Evolutionary conservation across 108 stramenopile genomes (phyloP).

Genomic region (Mayamaea pseudoterrestris): DNA sequence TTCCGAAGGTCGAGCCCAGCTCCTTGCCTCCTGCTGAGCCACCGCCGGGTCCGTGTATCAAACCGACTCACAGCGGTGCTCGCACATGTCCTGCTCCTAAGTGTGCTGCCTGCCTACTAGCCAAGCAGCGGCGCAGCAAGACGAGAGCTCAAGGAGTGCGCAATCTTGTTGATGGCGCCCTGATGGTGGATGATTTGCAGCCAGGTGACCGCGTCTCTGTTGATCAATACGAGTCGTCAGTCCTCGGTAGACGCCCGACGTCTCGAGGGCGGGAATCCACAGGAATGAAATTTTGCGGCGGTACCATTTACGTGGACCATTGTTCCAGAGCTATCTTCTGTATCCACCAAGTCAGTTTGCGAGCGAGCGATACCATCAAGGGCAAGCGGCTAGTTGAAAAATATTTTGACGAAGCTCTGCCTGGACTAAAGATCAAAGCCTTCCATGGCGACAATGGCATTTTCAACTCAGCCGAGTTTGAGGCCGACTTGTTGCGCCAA

Average conservation of each 20-base stretch:
- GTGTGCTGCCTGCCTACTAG: too few species aligned
- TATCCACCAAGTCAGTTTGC: too few species aligned
- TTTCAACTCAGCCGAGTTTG: constrained; percentile 7
- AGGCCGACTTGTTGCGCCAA: background rate
- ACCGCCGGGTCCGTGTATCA: too few species aligned
- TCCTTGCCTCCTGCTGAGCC: too few species aligned
- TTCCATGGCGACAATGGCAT: constrained; percentile 21
- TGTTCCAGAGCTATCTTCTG: too few species aligned
- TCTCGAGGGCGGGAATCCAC: constrained; percentile 21
- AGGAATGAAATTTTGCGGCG: constrained; percentile 8
- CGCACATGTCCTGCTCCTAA: too few species aligned
- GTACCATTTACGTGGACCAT: constrained; percentile 21
- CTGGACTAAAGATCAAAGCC: constrained; percentile 5
- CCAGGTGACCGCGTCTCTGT: constrained; percentile 27
- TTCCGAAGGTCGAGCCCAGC: too few species aligned
- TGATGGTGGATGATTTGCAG: constrained; percentile 6
- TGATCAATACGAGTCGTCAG: constrained; percentile 17
- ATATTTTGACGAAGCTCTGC: too few species aligned
- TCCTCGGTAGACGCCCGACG: constrained; percentile 16
- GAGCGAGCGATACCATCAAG: too few species aligned
- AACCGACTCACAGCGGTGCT: too few species aligned
- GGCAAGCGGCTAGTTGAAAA: too few species aligned
- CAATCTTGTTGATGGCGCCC: constrained; percentile 3
- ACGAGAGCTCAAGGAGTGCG: constrained; percentile 1
- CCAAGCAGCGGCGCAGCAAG: too few species aligned